phyloP scores from a whole-genome alignment of 1,284 basidiomycete genomes.

The Naganishia sp. region DNA sequence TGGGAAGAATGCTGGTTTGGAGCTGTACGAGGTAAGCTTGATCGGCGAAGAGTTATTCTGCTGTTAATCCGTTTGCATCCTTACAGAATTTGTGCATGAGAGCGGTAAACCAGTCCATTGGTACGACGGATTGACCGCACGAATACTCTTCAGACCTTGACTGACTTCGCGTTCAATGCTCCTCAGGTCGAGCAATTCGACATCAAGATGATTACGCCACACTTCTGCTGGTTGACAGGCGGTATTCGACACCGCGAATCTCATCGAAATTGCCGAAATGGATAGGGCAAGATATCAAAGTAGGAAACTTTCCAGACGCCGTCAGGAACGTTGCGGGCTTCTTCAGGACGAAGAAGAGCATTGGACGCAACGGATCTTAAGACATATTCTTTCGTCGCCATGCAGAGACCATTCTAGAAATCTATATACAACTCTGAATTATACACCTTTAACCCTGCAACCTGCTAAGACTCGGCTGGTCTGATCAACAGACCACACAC shows the following conservation, averaged over 20 bases:
- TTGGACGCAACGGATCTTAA: background rate
- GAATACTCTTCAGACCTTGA: too few relatives aligned
- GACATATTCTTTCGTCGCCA: background rate
- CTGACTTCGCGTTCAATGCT: background rate
- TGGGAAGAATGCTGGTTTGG: slow-evolving; percentile 71
- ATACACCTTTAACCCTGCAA: background rate
- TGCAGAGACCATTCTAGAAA: background rate
- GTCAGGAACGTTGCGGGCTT: slow-evolving; percentile 71
- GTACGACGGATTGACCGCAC: slow-evolving; percentile 55
- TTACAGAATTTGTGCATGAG: slow-evolving; percentile 84
- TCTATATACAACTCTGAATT: slow-evolving; percentile 15
- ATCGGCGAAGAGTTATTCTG: background rate
- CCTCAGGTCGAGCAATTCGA: slow-evolving; percentile 79
- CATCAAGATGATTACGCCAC: slow-evolving; percentile 84
- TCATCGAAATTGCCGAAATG: slow-evolving; percentile 78
- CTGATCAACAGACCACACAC: slow-evolving; percentile 25
- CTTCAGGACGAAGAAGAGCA: slow-evolving; percentile 57
- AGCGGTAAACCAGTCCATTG: slow-evolving; percentile 94
- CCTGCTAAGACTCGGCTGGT: background rate
- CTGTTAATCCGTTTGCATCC: background rate
- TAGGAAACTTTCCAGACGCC: slow-evolving; percentile 71
- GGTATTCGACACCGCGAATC: slow-evolving; percentile 70
- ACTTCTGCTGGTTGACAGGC: slow-evolving; percentile 74
- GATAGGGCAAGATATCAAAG: slow-evolving; percentile 70
- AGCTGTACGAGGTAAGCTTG: slow-evolving; percentile 67